phyloP scores from a whole-genome alignment of 768 basidiomycete genomes.

The Chlorophyllum brunneum region DNA sequence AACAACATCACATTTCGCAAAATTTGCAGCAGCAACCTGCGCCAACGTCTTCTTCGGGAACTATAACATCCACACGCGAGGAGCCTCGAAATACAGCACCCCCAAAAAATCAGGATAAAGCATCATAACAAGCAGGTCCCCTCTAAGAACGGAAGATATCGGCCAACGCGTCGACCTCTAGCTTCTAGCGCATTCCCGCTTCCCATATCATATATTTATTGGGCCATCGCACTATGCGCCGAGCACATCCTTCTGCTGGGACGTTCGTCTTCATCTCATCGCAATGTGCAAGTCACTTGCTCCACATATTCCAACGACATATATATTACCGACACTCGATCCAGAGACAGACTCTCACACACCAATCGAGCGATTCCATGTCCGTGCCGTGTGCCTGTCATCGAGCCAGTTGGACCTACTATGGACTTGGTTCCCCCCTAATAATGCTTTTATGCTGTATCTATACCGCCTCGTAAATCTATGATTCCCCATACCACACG shows the following conservation, averaged over 20 bases:
- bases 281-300: not conserved
- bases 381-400: too few species aligned
- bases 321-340: too few species aligned
- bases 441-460: too few species aligned
- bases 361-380: too few species aligned
- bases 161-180: not conserved
- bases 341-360: too few species aligned
- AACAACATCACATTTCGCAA: constrained; percentile 10
- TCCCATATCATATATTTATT: not conserved
- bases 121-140: too few species aligned
- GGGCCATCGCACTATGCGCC: not conserved
- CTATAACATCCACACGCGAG: not conserved
- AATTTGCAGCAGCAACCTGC: constrained; percentile 3
- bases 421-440: too few species aligned
- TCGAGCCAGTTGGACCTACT: too few species aligned
- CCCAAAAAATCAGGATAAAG: not conserved
- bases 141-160: too few species aligned
- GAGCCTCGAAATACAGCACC: not conserved
- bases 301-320: not conserved
- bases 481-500: too few species aligned
- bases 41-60: not conserved
- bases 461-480: too few species aligned
- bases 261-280: not conserved
- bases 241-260: not conserved
- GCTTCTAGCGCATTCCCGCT: not conserved